Evolutionary conservation across 192 early-diverging fungal species (phyloP).

Genomic region (Funneliformis geosporum): DNA sequence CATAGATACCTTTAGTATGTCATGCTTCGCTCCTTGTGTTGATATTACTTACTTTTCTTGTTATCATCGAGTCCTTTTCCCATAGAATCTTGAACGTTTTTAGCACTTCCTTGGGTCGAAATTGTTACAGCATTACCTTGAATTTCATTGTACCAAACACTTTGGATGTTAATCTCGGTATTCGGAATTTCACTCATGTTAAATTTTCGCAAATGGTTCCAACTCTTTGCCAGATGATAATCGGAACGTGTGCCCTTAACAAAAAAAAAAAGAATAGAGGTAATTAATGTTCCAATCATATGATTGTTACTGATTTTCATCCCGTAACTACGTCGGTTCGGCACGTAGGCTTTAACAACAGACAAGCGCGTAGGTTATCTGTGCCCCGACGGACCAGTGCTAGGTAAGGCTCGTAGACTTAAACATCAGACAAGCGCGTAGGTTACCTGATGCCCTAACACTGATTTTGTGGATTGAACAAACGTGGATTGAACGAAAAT

Average conservation of each 20-base stretch:
- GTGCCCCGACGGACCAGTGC: slow-evolving; percentile 4
- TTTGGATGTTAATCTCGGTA: slow-evolving; percentile 14
- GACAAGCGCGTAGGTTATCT: slow-evolving; percentile 12
- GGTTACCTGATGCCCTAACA: slow-evolving; percentile 10
- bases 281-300: slow-evolving; percentile 15
- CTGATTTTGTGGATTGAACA: slow-evolving; percentile 2
- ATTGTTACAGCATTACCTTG: not conserved
- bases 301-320: not conserved
- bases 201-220: not conserved
- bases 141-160: slow-evolving; percentile 14
- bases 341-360: slow-evolving; percentile 4
- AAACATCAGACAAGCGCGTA: slow-evolving; percentile 14
- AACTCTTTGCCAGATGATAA: slow-evolving; percentile 15
- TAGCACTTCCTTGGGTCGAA: not conserved
- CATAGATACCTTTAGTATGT: too few relatives aligned
- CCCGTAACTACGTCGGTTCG: not conserved
- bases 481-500: not conserved
- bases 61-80: slow-evolving; percentile 3
- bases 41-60: too few relatives aligned
- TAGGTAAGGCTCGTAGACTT: slow-evolving; percentile 14
- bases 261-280: not conserved
- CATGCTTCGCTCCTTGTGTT: too few relatives aligned
- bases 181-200: too few relatives aligned
- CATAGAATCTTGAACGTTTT: slow-evolving; percentile 16
- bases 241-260: not conserved